phyloP scores from a whole-genome alignment of 257 asterid genomes.

The Anisodus tanguticus region DNA sequence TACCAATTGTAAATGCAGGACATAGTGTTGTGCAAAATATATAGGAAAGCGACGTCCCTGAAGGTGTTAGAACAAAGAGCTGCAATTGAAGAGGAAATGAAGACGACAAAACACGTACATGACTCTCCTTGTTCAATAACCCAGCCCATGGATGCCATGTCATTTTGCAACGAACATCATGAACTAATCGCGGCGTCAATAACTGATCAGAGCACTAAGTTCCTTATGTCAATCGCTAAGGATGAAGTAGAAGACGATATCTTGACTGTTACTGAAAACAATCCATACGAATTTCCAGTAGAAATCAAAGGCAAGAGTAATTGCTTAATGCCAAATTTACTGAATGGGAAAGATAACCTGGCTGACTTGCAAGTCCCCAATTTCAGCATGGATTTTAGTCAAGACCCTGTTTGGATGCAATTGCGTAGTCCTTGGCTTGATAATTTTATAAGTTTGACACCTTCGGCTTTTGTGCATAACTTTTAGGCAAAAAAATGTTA shows the following conservation, averaged over 20 bases:
- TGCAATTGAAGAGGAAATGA: constrained; percentile 54
- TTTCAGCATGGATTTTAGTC: constrained; percentile 55
- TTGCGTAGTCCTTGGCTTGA: constrained; percentile 67
- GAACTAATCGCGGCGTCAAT: background rate
- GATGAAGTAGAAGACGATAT: constrained; percentile 33
- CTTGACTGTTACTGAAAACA: constrained; percentile 16
- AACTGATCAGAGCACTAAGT: background rate
- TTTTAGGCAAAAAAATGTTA: background rate
- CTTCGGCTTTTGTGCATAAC: constrained; percentile 9
- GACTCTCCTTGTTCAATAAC: background rate
- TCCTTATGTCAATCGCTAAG: background rate
- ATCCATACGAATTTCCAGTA: background rate
- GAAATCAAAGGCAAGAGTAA: constrained; percentile 21
- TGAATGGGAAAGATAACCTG: constrained; percentile 37
- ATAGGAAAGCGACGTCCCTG: constrained; percentile 66
- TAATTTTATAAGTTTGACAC: constrained; percentile 2
- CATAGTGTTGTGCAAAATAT: constrained; percentile 67
- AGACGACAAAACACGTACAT: background rate
- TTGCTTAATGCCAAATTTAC: constrained; percentile 36
- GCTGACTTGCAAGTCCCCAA: constrained; percentile 59
- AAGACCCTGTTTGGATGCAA: constrained; percentile 66
- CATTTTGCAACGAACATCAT: background rate
- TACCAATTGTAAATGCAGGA: constrained; percentile 47
- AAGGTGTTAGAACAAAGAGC: constrained; percentile 74
- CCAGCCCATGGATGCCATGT: constrained; percentile 3